Percentiles rank a stretch among this genome's conserved stretches.
These are phyloP conservation scores for Pythium apleroticum DNA, from an alignment of 352 stramenopile species.

Conservation along the genomic window DNA sequence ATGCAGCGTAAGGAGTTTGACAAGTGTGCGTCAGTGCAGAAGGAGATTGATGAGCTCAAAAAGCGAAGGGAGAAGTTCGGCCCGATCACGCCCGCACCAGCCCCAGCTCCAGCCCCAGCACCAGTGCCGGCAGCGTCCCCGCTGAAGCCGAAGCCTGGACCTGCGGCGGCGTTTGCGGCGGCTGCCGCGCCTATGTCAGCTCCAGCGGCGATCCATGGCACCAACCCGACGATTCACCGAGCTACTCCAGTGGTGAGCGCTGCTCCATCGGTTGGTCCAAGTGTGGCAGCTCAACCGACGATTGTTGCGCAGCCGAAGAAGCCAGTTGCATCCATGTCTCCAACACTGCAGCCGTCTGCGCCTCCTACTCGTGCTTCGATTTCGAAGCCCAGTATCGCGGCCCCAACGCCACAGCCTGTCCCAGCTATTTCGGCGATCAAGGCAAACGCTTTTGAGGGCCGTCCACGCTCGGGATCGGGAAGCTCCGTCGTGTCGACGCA, in stretches of 20 bases:
- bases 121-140: conserved; percentile 14
- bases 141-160: conserved; percentile 4
- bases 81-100: conserved; percentile 18
- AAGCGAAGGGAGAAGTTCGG: conserved; percentile 64
- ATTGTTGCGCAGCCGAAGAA: conserved; percentile 22
- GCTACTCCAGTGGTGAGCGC: conserved; percentile 8
- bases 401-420: conserved; percentile 8
- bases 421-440: conserved; percentile 17
- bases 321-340: conserved; percentile 12
- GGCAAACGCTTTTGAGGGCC: conserved; percentile 26
- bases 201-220: conserved; percentile 25
- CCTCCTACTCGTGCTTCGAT: conserved; percentile 21
- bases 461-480: conserved; percentile 67
- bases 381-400: conserved; percentile 11
- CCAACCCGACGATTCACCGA: conserved; percentile 9
- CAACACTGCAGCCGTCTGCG: conserved; percentile 14
- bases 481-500: conserved; percentile 72
- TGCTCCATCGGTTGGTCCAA: conserved; percentile 7
- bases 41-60: conserved; percentile 80
- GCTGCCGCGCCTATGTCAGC: conserved; percentile 18
- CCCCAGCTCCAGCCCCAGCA: conserved; percentile 8
- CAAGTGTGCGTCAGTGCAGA: conserved; percentile 85
- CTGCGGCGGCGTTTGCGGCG: conserved; percentile 18
- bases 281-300: conserved; percentile 13
- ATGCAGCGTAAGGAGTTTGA: conserved; percentile 87